Conservation (phyloP, 2,329 filamentous ascomycete species). For the Diplodia mutila region DNA sequence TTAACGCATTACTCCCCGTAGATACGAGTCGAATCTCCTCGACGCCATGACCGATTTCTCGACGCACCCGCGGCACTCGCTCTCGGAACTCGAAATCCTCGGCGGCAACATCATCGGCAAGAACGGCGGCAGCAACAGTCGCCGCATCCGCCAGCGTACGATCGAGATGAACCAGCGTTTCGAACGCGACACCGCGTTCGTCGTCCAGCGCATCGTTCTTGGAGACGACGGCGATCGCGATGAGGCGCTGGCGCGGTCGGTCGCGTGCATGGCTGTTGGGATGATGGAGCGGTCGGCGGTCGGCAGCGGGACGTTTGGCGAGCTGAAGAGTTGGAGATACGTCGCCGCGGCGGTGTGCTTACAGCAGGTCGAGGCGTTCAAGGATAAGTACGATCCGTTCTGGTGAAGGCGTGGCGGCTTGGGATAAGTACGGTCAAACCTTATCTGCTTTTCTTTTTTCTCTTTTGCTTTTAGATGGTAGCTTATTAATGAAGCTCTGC, state of each 20-base stretch:
- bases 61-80: conserved; percentile 34
- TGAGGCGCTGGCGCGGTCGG: conserved; percentile 53
- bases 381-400: conserved; percentile 4
- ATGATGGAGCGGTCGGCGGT: conserved; percentile 41
- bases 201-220: conserved; percentile 49
- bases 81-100: conserved; percentile 52
- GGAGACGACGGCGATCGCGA: conserved; percentile 42
- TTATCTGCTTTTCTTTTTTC: no score
- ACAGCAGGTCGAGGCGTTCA: conserved; percentile 50
- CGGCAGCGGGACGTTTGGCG: conserved; percentile 33
- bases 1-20: conserved; percentile 30
- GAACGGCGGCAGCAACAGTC: conserved; percentile 43
- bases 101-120: conserved; percentile 61
- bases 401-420: no score
- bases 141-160: conserved; percentile 36
- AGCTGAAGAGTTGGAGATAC: conserved; percentile 57
- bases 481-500: no score
- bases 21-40: conserved; percentile 58
- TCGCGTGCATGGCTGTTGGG: conserved; percentile 55
- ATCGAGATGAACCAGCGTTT: conserved; percentile 46
- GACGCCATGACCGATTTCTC: conserved; percentile 50
- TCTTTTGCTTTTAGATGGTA: no score
- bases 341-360: conserved; percentile 56
- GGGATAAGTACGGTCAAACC: no score
- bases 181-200: conserved; percentile 46